Evolutionary conservation across 495 filamentous ascomycete species (phyloP), one percentile per base, ranked within the genome.

Genomic region (Hypoxylon subgilvum): DNA sequence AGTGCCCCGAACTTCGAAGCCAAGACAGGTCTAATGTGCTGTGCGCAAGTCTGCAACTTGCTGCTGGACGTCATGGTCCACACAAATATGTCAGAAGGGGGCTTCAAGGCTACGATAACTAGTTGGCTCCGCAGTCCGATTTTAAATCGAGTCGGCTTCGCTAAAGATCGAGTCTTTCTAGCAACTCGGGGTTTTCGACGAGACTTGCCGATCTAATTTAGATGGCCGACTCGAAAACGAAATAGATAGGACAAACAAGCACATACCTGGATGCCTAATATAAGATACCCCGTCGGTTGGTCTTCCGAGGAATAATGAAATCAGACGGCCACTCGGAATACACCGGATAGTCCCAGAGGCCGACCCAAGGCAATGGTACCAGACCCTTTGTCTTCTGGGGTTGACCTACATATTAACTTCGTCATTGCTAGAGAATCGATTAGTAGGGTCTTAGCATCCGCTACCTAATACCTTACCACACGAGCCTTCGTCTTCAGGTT

Each of bases 361-460:
- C 7, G 44, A 43, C 36, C 44, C 45, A 36, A 19, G 38, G 52
- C 21, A 4, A 35, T 40, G 46, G 52, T 19, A 39, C 19, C 27
- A 55, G 31, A 56, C 41, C 40, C 46, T 27, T 55, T 8, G 22
- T 55, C 39, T n/a, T 16, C 46, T 41, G 52, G 52, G 52, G 58
- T 55, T 42, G n/a, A 39, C 42, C 39, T 23, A 32, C 30, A 21
- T 27, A 3, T 27, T n/a, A n/a, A n/a, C n/a, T n/a, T n/a, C n/a
- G n/a, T n/a, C n/a, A n/a, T n/a, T n/a, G n/a, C n/a, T n/a, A n/a
- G n/a, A n/a, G n/a, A n/a, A n/a, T n/a, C n/a, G n/a, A n/a, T n/a
- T n/a, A n/a, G n/a, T n/a, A 13, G n/a, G 9, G 18, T 35, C 21
- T 3, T 14, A 31, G 34, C 40, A 30, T 53, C 31, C 44, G 38